Percentiles rank a stretch among this genome's conserved stretches.
Conservation (phyloP, 805 yeast species). For the Nakazawaea ambrosiae region DNA sequence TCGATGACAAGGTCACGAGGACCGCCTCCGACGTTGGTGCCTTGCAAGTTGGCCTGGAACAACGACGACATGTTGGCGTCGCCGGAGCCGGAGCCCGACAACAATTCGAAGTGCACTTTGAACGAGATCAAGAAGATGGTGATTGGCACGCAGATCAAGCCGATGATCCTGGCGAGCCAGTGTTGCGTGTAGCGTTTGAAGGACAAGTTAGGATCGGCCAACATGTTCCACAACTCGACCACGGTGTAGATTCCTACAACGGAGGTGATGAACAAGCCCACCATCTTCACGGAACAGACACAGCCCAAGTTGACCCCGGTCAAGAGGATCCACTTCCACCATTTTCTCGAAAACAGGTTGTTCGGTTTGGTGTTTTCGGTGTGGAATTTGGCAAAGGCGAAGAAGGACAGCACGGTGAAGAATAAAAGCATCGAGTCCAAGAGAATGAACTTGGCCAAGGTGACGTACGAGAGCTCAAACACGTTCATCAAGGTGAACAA, state of each 20-base stretch:
- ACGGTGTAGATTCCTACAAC: conserved; percentile 87
- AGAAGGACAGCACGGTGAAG: conserved; percentile 81
- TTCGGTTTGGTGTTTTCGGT: conserved; percentile 40
- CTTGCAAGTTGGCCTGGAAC: conserved; percentile 79
- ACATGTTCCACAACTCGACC: conserved; percentile 77
- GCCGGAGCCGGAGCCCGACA: conserved; percentile 76
- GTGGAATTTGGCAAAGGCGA: conserved; percentile 66
- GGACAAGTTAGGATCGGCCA: conserved; percentile 58
- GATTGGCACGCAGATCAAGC: conserved; percentile 60
- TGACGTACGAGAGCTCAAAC: conserved; percentile 76
- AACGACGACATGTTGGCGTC: conserved; percentile 87
- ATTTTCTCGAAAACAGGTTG: conserved; percentile 54
- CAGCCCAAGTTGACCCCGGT: conserved; percentile 88
- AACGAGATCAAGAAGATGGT: conserved; percentile 57
- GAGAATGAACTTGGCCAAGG: conserved; percentile 82
- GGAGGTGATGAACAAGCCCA: conserved; percentile 85
- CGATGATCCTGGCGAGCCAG: conserved; percentile 61
- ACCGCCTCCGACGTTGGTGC: conserved; percentile 56
- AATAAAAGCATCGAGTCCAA: conserved; percentile 87
- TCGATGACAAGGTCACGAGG: conserved; percentile 55
- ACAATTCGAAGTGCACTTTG: conserved; percentile 68
- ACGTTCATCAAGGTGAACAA: conserved; percentile 73
- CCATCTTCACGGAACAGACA: conserved; percentile 92
- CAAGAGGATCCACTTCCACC: conserved; percentile 91
- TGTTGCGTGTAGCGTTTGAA: conserved; percentile 46